Percentiles rank a stretch among this genome's conserved stretches.
Evolutionary conservation across 2,329 filamentous ascomycete species (phyloP).

Genomic region (Aureobasidium sp.): DNA sequence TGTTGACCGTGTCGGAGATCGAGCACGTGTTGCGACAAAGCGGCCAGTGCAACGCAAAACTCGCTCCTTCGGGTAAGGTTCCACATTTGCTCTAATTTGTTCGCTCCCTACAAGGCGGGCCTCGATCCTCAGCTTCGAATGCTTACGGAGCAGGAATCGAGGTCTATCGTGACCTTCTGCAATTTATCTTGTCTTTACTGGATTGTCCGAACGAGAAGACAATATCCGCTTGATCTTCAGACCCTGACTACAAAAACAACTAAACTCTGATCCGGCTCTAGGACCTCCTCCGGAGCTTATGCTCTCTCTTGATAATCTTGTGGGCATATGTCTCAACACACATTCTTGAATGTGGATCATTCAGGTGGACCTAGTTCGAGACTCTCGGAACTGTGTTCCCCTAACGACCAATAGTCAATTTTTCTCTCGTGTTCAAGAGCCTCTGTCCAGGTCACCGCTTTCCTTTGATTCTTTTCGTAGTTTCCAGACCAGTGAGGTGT

Average conservation of each 20-base stretch:
- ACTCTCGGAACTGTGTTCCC: no score
- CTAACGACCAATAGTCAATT: no score
- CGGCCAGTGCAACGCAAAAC: slow-evolving; percentile 7
- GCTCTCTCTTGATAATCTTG: no score
- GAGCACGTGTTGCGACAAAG: slow-evolving; percentile 4
- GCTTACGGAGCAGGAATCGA: background rate
- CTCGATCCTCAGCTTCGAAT: background rate
- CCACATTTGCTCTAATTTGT: background rate
- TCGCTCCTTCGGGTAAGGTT: background rate
- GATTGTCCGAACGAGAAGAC: background rate
- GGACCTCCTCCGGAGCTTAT: no score
- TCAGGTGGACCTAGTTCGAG: no score
- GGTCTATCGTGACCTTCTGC: background rate
- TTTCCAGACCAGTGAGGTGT: no score
- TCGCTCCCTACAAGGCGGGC: background rate
- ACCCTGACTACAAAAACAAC: background rate
- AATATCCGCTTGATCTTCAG: background rate
- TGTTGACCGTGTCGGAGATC: background rate
- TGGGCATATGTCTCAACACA: no score
- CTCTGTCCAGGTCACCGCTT: no score
- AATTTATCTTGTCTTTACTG: background rate
- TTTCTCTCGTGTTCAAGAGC: no score
- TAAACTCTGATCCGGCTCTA: no score
- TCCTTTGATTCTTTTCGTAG: no score
- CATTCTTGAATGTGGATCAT: no score